Evolutionary conservation across 1,284 basidiomycete species (phyloP).

Genomic region (Trichosporon ovoides): DNA sequence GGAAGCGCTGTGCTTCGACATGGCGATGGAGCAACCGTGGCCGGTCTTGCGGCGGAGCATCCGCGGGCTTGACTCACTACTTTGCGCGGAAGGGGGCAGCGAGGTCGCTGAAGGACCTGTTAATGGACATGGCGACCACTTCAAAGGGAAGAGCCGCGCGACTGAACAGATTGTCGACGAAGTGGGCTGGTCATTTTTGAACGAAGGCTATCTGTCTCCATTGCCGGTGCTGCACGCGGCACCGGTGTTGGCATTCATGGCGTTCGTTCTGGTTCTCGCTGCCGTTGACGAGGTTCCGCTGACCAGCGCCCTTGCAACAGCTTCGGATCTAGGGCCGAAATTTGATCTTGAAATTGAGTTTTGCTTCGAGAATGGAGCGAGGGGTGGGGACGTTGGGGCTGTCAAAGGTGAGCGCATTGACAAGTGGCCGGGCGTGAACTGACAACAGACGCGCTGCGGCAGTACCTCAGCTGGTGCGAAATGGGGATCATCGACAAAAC

Average conservation of each 20-base stretch:
- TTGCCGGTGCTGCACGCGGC: conserved; percentile 29
- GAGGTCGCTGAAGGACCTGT: neutral
- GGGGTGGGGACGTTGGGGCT: conserved; percentile 18
- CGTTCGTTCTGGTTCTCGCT: conserved; percentile 28
- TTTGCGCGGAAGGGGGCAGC: conserved; percentile 7
- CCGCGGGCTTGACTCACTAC: conserved; percentile 36
- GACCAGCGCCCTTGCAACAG: conserved; percentile 16
- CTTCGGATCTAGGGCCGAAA: conserved; percentile 25
- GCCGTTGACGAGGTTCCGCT: conserved; percentile 23
- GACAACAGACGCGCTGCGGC: conserved; percentile 11
- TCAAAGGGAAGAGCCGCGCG: conserved; percentile 18
- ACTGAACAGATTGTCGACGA: conserved; percentile 22
- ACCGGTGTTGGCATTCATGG: conserved; percentile 26
- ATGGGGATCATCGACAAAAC: conserved; percentile 13
- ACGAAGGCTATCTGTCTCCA: conserved; percentile 29
- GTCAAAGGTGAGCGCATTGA: conserved; percentile 28
- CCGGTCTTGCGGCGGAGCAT: conserved; percentile 63
- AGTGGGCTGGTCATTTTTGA: conserved; percentile 32
- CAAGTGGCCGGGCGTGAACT: no score
- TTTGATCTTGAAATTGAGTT: conserved; percentile 31
- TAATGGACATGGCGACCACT: conserved; percentile 8
- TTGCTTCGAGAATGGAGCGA: conserved; percentile 11
- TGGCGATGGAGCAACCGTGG: conserved; percentile 76
- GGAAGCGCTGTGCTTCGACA: conserved; percentile 87
- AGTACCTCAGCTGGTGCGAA: conserved; percentile 18